phyloP scores from a whole-genome alignment of 495 filamentous ascomycete species.

The Aspergillus conjunctus region DNA sequence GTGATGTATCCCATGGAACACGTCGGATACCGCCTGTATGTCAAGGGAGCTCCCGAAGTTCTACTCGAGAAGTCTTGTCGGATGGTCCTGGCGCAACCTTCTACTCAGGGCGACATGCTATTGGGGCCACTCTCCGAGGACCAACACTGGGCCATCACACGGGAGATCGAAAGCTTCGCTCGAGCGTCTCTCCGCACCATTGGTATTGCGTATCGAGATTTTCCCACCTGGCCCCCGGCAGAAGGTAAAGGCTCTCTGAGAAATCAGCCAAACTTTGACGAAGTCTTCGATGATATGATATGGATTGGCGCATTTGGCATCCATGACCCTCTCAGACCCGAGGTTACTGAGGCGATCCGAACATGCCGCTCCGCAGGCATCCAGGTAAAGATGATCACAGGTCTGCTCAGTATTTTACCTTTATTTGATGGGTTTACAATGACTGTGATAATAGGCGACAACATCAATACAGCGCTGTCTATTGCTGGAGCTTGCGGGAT shows the following conservation, averaged over 20 bases:
- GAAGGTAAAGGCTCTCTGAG: constrained; percentile 48
- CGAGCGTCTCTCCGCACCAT: constrained; percentile 63
- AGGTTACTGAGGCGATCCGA: constrained; percentile 73
- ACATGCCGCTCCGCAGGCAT: constrained; percentile 78
- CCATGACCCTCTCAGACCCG: constrained; percentile 68
- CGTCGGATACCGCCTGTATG: constrained; percentile 60
- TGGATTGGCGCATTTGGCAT: constrained; percentile 67
- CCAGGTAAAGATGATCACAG: constrained; percentile 85
- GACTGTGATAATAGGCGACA: constrained; percentile 50
- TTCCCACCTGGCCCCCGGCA: constrained; percentile 63
- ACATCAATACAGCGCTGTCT: constrained; percentile 75
- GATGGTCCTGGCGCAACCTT: constrained; percentile 64
- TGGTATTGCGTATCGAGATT: constrained; percentile 63
- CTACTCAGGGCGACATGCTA: constrained; percentile 26
- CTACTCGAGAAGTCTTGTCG: constrained; percentile 56
- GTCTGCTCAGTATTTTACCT: constrained; percentile 26
- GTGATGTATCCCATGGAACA: constrained; percentile 58
- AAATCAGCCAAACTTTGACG: constrained; percentile 57
- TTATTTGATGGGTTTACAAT: background rate
- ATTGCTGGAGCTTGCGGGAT: constrained; percentile 86
- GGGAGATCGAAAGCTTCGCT: constrained; percentile 59
- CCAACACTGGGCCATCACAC: constrained; percentile 32
- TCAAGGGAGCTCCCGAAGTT: constrained; percentile 72
- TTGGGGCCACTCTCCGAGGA: constrained; percentile 49
- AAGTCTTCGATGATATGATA: constrained; percentile 60